A percentile compares a stretch with the other conserved stretches of the same genome.
Conservation (phyloP, 495 filamentous ascomycete genomes). For the Zalerion maritima region DNA sequence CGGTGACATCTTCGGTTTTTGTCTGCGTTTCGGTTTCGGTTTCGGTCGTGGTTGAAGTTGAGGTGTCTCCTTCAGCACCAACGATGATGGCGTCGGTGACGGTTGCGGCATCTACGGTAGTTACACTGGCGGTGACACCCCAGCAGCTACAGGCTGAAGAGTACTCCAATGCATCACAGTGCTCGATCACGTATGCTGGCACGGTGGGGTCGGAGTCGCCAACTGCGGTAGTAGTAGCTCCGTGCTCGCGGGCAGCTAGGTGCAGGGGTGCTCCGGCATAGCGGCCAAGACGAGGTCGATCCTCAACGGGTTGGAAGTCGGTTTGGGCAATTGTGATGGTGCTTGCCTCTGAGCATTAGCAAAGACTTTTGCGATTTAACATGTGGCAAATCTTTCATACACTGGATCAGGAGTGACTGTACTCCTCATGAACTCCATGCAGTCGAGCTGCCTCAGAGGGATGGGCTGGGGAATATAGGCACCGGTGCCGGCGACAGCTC, state of each 20-base stretch:
- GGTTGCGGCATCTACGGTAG: conserved; percentile 15
- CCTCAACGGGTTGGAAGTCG: too few species aligned
- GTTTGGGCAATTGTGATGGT: too few species aligned
- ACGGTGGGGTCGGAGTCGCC: conserved; percentile 10
- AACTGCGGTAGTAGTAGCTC: too few species aligned
- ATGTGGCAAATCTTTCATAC: too few species aligned
- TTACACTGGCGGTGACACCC: conserved; percentile 15
- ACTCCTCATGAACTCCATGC: conserved; percentile 18
- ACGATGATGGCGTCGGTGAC: conserved; percentile 18
- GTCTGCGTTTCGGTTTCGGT: background rate
- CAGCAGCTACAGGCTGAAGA: conserved; percentile 20
- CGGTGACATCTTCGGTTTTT: too few species aligned
- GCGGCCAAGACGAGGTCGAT: too few species aligned
- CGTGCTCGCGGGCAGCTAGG: too few species aligned
- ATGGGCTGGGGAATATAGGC: conserved; percentile 12
- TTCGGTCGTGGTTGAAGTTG: conserved; percentile 5
- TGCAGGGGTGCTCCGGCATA: too few species aligned
- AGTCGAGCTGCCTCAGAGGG: conserved; percentile 13
- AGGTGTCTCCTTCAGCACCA: conserved; percentile 7
- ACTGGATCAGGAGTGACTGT: conserved; percentile 17
- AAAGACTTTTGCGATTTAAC: too few species aligned
- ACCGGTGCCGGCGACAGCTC: conserved; percentile 18
- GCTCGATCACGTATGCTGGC: conserved; percentile 14
- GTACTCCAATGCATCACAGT: conserved; percentile 11
- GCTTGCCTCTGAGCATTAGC: too few species aligned